Evolutionary conservation across 768 basidiomycete species (phyloP), one percentile per base, ranked within the genome.

Genomic region (Amanita thiersii): DNA sequence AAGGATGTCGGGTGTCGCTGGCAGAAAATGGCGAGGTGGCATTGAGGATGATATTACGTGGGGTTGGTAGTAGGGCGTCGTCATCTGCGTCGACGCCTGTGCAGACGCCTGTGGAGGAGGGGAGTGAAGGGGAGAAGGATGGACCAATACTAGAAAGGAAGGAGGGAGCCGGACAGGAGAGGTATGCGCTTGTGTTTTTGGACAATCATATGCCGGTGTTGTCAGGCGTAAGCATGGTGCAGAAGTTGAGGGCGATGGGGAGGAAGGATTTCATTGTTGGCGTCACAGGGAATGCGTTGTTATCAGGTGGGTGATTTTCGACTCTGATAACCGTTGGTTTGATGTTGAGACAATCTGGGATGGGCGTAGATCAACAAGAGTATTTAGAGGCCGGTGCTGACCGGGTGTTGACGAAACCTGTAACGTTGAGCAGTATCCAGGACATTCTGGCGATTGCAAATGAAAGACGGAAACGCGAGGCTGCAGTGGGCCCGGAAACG

Each of bases 1-100:
- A 91, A 1, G 87, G 89, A 1, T 90, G 87, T 57, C 58, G 59
- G 21, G 87, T 91, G n/a, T 66, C 75, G 10, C 78, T 77, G 12
- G 89, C 90, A 8, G 86, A 91, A 63, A 89, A 93, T 52, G 90
- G 90, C 4, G 75, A 82, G 53, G 57, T 80, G 25, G 87, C 86
- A 15, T 61, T 90, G 39, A 75, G 85, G 46, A 69, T 85, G 69
- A 77, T 88, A 23, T 51, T 85, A 4, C 76, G 78, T 11, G 55
- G 58, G 9, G 44, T 50, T 12, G 24, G 8, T 8, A n/a, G n/a
- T n/a, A n/a, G n/a, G 6, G 45, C 55, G 15, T 42, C 46, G 36
- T n/a, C n/a, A n/a, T n/a, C n/a, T n/a, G n/a, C n/a, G n/a, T n/a
- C n/a, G n/a, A 34, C 51, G 18, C 50, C 52, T 14, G 20, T 52